Percentiles rank a stretch among this genome's conserved stretches.
phyloP scores from a whole-genome alignment of 345 rosid genomes.

The Reutealis trisperma region DNA sequence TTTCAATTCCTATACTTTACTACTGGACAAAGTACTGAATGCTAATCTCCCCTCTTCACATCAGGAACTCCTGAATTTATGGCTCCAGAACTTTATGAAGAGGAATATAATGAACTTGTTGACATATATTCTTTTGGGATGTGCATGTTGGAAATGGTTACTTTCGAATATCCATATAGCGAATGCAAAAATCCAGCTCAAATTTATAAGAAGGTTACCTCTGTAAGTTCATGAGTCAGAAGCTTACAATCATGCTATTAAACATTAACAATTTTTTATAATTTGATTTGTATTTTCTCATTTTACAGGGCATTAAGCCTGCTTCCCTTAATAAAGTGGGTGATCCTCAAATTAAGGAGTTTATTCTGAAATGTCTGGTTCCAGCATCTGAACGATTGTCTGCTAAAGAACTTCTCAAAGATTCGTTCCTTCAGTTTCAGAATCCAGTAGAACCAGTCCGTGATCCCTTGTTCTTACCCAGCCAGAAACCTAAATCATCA shows the following conservation, averaged over 20 bases:
- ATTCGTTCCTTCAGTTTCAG: conserved; percentile 52
- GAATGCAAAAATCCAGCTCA: conserved; percentile 93
- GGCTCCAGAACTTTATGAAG: conserved; percentile 90
- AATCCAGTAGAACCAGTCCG: conserved; percentile 49
- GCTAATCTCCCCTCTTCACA: neutral
- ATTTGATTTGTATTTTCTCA: conserved; percentile 3
- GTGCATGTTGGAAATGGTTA: conserved; percentile 92
- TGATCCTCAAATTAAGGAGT: conserved; percentile 59
- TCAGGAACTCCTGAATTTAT: conserved; percentile 89
- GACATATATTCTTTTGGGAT: conserved; percentile 90
- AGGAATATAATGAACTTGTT: conserved; percentile 81
- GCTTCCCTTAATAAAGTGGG: conserved; percentile 58
- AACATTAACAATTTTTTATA: no score
- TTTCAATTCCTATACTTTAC: neutral
- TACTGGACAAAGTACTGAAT: neutral
- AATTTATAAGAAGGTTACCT: conserved; percentile 89
- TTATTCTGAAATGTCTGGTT: conserved; percentile 76
- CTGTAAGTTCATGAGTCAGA: conserved; percentile 45
- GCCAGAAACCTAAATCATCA: neutral
- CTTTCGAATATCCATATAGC: conserved; percentile 75
- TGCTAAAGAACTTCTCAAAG: conserved; percentile 69
- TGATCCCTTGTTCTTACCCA: conserved; percentile 48
- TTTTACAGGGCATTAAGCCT: conserved; percentile 63
- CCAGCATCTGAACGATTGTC: conserved; percentile 72
- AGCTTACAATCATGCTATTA: neutral